These are phyloP conservation scores for Multifurca ochricompacta DNA, from an alignment of 768 basidiomycete species.

Conservation along the genomic window DNA sequence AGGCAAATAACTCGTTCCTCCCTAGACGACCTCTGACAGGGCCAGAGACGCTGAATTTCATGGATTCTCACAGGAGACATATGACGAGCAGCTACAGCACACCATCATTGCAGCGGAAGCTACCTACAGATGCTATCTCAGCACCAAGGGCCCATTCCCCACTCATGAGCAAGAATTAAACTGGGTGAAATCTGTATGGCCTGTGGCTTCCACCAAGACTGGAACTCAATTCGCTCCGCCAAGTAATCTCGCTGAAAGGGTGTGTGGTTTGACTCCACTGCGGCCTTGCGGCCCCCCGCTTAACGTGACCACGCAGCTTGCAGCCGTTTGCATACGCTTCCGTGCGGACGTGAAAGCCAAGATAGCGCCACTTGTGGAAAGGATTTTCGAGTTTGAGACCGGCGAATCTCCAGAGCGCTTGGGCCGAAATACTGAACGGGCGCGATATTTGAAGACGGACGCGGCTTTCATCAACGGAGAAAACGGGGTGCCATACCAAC, in stretches of 20 bases:
- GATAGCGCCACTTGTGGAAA: background rate
- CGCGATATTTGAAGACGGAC: background rate
- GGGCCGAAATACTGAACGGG: background rate
- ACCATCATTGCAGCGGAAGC: background rate
- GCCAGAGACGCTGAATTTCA: background rate
- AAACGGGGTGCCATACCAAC: background rate
- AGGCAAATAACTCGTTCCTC: background rate
- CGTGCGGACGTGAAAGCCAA: background rate
- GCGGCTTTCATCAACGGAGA: background rate
- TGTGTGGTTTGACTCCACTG: background rate
- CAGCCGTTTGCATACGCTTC: background rate
- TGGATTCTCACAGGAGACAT: background rate
- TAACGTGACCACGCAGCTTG: background rate
- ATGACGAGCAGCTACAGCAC: background rate
- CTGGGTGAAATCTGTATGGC: conserved; percentile 6
- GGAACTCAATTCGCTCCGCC: background rate
- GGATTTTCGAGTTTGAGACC: background rate
- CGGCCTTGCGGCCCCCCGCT: background rate
- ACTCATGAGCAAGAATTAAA: background rate
- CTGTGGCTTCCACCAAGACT: background rate
- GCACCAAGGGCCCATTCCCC: conserved; percentile 2
- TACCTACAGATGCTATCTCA: conserved; percentile 4
- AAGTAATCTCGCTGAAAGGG: background rate
- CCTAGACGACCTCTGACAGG: conserved; percentile 2
- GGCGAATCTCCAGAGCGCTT: background rate